Percentiles rank a stretch among this genome's conserved stretches.
phyloP scores from a whole-genome alignment of 2,329 filamentous ascomycete genomes.

The Nothopassalora personata region DNA sequence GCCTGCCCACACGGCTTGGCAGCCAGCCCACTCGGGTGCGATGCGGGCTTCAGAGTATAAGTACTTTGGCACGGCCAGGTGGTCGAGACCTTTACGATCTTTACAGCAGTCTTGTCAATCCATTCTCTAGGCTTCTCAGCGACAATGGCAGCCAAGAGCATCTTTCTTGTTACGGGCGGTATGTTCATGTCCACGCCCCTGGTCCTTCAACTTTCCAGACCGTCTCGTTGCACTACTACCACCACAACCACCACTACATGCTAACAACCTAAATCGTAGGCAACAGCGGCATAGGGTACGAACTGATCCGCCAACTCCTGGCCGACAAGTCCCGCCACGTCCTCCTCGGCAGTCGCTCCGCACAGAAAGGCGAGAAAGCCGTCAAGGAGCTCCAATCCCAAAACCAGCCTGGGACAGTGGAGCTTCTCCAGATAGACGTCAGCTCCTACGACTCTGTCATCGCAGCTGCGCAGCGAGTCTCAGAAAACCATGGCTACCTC shows the following conservation, averaged over 20 bases:
- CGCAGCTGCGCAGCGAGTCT: conserved; percentile 20
- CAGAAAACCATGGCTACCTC: conserved; percentile 27
- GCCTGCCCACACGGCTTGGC: background rate
- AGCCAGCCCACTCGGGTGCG: background rate
- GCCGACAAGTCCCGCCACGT: conserved; percentile 33
- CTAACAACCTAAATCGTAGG: conserved; percentile 4
- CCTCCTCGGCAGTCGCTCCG: conserved; percentile 36
- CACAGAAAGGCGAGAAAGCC: conserved; percentile 37
- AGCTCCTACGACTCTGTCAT: conserved; percentile 21
- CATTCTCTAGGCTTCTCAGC: background rate
- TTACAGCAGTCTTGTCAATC: background rate
- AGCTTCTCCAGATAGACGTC: conserved; percentile 26
- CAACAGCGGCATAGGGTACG: conserved; percentile 47
- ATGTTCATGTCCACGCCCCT: conserved; percentile 1
- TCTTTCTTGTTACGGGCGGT: conserved; percentile 38
- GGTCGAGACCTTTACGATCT: background rate
- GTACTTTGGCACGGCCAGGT: background rate
- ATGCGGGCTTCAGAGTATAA: background rate
- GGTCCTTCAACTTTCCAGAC: background rate
- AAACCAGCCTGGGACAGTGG: conserved; percentile 17
- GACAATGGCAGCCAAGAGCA: conserved; percentile 21
- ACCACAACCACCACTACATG: no score
- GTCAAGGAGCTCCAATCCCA: conserved; percentile 21
- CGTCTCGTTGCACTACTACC: background rate
- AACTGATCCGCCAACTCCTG: conserved; percentile 35